Evolutionary conservation across 352 stramenopile species (phyloP), one percentile per base, ranked within the genome.

Genomic region (Achlya hypogyna): DNA sequence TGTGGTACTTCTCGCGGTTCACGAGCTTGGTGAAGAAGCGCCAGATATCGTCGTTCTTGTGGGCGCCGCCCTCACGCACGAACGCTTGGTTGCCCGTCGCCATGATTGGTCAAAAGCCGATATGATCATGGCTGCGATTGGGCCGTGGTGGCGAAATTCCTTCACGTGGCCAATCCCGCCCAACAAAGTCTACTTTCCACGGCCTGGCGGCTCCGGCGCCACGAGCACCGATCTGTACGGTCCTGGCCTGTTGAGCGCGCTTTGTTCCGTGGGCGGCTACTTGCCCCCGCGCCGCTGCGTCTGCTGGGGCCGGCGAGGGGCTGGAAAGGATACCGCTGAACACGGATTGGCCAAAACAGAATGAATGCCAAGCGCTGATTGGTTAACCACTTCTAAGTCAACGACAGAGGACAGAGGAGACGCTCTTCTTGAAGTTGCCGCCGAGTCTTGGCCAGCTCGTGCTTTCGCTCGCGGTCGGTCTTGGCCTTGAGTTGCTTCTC

Each of bases 11-110:
- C 38, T 49, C 60, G 16, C 38, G 38, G 31, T 67, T 49, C 29
- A 58, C 51, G 23, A 67, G 60, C 60, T 67, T 67, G 38, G 60
- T 67, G 28, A 67, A 67, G 42, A 58, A 34, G 38, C 51, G 60
- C 60, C 60, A 67, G 38, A 67, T 67, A 27, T 58, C 60, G 34
- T 67, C 60, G 22, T 67, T 67, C 60, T 58, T 67, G 51, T 58
- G 60, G 51, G 27, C 60, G 27, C 1, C 60, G 31, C 38, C 60
- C 43, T 67, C 60, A 34, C 23, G 49, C n/a, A 56, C 49, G 49
- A 22, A 56, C 49, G 38, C 38, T 45, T 45, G 12, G 14, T 45
- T 18, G 12, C 38, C 38, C 38, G 38, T 45, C 38, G 38, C 38
- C 38, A 45, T 45, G 38, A 45, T 45, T 45, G 38, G 38, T 10